Evolutionary conservation across 2,329 filamentous ascomycete species (phyloP).

Genomic region (Cladosporium sp.): DNA sequence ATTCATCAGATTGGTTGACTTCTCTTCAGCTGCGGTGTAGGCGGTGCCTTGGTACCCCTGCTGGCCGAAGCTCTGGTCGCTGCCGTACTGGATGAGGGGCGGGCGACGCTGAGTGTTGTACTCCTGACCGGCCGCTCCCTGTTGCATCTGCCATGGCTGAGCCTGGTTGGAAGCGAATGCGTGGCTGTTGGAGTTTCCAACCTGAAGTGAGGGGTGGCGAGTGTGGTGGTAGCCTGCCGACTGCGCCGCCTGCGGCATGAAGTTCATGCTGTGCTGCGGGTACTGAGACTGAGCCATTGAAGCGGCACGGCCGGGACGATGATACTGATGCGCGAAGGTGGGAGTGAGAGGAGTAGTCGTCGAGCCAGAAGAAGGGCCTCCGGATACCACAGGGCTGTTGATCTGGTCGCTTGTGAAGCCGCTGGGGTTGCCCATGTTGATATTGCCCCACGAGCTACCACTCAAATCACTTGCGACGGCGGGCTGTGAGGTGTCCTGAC

Average conservation of each 20-base stretch:
- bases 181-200: not conserved
- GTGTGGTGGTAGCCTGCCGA: not conserved
- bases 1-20: conserved; percentile 16
- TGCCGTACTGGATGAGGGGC: conserved; percentile 14
- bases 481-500: conserved; percentile 2
- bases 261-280: not conserved
- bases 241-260: not conserved
- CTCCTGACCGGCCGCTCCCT: not conserved
- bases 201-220: conserved; percentile 1
- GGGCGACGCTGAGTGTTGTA: conserved; percentile 1
- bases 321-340: conserved; percentile 1
- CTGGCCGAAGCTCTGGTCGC: conserved; percentile 13
- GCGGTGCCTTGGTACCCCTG: conserved; percentile 4
- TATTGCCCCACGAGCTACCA: conserved; percentile 1
- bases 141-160: not conserved
- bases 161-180: not conserved
- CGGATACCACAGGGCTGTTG: not conserved
- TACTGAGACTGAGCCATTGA: not conserved
- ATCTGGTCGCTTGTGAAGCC: conserved; percentile 1
- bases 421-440: conserved; percentile 3
- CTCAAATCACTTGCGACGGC: not conserved
- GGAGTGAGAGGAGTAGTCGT: conserved; percentile 4
- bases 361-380: conserved; percentile 1
- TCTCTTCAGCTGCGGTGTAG: conserved; percentile 2
- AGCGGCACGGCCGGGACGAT: not conserved